Conservation (phyloP, 208 protist genomes). For the Leishmania amazonensis region DNA sequence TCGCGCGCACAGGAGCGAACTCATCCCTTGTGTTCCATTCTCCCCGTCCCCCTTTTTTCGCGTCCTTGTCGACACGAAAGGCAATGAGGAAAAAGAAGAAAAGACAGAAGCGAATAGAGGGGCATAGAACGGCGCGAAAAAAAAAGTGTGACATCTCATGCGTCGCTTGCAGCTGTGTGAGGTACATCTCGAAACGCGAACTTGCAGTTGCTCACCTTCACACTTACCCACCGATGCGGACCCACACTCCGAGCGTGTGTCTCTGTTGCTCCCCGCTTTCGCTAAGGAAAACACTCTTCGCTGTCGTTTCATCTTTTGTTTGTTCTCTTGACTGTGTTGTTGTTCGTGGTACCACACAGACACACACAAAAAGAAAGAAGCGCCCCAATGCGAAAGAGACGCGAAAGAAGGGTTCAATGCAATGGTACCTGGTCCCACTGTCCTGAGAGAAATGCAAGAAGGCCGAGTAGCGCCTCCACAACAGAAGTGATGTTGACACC, state of each 20-base stretch:
- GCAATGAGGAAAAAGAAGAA: background rate
- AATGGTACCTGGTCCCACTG: background rate
- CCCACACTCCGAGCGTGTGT: background rate
- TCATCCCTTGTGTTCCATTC: conserved; percentile 7
- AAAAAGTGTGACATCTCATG: background rate
- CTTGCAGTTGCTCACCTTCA: background rate
- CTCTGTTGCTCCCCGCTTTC: background rate
- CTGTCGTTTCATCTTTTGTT: conserved; percentile 10
- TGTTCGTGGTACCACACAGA: background rate
- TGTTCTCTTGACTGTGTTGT: conserved; percentile 16
- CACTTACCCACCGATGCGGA: background rate
- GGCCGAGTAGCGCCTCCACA: background rate
- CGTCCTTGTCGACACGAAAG: no score
- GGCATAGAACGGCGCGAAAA: background rate
- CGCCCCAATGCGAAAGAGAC: background rate
- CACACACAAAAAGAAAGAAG: background rate
- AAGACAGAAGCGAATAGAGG: background rate
- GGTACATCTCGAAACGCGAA: background rate
- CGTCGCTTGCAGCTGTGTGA: background rate
- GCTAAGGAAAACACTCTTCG: background rate
- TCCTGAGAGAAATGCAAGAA: background rate
- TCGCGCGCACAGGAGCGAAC: background rate
- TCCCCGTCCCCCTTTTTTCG: conserved; percentile 12
- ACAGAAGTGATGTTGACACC: background rate
- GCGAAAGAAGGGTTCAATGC: background rate